Conservation (phyloP, 2,329 filamentous ascomycete genomes). For the Penicillium fuscoglaucum region DNA sequence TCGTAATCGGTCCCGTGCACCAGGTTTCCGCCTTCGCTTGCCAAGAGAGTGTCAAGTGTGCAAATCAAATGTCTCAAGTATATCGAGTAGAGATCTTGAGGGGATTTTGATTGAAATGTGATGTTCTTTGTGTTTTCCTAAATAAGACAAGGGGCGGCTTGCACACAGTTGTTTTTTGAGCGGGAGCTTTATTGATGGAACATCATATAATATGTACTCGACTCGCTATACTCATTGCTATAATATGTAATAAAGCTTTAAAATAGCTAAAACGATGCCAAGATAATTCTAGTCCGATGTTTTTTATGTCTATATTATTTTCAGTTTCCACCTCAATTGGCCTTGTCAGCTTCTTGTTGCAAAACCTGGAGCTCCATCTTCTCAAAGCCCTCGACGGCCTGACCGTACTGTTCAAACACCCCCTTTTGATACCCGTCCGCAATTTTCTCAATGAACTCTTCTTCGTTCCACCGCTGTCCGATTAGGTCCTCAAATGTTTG, state of each 20-base stretch:
- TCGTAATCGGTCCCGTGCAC: slow-evolving; percentile 29
- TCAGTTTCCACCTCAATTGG: background rate
- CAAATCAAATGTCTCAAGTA: background rate
- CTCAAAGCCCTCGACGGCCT: slow-evolving; percentile 73
- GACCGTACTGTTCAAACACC: slow-evolving; percentile 75
- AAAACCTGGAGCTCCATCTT: slow-evolving; percentile 71
- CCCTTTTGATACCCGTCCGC: slow-evolving; percentile 76
- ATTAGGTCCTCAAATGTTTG: slow-evolving; percentile 90
- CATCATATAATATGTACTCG: background rate
- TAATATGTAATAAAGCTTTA: background rate
- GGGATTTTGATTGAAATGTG: background rate
- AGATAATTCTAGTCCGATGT: background rate
- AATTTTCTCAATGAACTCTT: slow-evolving; percentile 77
- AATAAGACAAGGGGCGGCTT: slow-evolving; percentile 27
- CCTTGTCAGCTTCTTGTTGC: slow-evolving; percentile 32
- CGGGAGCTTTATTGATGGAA: background rate
- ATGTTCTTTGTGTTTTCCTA: slow-evolving; percentile 8
- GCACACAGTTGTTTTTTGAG: background rate
- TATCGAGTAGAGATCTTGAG: background rate
- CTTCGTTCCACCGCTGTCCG: slow-evolving; percentile 79
- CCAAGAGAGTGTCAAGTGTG: background rate
- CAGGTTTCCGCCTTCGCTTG: slow-evolving; percentile 25
- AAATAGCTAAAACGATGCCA: background rate
- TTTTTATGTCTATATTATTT: background rate
- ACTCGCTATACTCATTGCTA: background rate